These are phyloP conservation scores for Sphagnum contortum DNA, from an alignment of 225 moss, liverwort and hornwort genomes.

Conservation along the genomic window DNA sequence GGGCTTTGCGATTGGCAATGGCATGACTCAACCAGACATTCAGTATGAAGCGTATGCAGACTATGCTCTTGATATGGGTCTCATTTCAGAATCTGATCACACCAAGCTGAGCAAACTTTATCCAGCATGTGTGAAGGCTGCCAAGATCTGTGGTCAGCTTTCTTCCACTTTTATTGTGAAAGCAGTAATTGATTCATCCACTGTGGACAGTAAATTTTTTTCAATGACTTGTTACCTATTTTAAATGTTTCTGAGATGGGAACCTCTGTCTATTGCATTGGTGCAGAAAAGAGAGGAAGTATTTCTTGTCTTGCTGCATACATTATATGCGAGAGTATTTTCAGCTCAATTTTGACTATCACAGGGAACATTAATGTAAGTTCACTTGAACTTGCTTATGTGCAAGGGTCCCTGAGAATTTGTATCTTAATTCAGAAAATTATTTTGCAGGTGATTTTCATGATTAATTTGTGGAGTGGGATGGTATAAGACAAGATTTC, in stretches of 20 bases:
- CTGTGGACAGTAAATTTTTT: neutral
- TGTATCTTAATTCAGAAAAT: too few species aligned
- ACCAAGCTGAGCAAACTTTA: slow-evolving; percentile 32
- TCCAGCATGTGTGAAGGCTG: slow-evolving; percentile 44
- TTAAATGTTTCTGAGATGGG: too few species aligned
- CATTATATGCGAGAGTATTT: slow-evolving; percentile 45
- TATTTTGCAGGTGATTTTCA: too few species aligned
- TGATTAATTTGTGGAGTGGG: too few species aligned
- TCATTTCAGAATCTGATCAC: slow-evolving; percentile 37
- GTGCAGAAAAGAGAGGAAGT: slow-evolving; percentile 42
- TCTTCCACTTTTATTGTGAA: neutral
- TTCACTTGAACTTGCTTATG: neutral
- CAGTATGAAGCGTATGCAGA: slow-evolving; percentile 63
- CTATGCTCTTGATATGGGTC: slow-evolving; percentile 45
- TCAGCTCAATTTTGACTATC: slow-evolving; percentile 40
- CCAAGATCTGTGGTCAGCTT: slow-evolving; percentile 44
- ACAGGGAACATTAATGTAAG: slow-evolving; percentile 56
- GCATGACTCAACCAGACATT: slow-evolving; percentile 53
- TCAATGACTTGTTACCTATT: too few species aligned
- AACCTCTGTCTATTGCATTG: neutral
- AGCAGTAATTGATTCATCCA: neutral
- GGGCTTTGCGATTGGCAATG: slow-evolving; percentile 67
- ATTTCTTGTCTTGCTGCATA: slow-evolving; percentile 51
- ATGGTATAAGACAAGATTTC: too few species aligned
- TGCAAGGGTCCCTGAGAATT: too few species aligned